Conservation (phyloP, 1,284 basidiomycete species). For the Cryptococcus sp. region DNA sequence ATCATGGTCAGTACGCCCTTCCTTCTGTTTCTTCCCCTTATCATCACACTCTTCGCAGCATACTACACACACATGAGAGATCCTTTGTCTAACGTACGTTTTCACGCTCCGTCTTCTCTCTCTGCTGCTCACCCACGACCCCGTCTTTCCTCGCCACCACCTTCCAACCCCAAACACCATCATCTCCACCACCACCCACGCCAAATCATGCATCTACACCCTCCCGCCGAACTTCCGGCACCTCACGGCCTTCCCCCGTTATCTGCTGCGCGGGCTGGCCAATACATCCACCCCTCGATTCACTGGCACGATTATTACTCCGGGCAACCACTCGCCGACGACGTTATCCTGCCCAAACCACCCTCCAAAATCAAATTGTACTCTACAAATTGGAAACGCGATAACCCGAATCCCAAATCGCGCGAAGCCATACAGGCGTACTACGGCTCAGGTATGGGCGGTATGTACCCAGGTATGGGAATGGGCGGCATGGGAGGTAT, state of each 20-base stretch:
- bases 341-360: conserved; percentile 28
- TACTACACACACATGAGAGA: too few species aligned
- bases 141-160: background rate
- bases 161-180: background rate
- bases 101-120: background rate
- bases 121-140: background rate
- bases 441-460: conserved; percentile 26
- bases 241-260: background rate
- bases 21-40: too few species aligned
- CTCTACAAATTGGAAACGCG: conserved; percentile 38
- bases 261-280: background rate
- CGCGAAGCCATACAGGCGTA: conserved; percentile 26
- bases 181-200: background rate
- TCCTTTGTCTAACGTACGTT: background rate
- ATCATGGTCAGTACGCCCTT: background rate
- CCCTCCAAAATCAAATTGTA: conserved; percentile 18
- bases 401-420: conserved; percentile 32
- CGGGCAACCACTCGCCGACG: conserved; percentile 7
- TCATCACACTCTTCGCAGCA: too few species aligned
- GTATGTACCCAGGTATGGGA: conserved; percentile 17
- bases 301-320: conserved; percentile 29
- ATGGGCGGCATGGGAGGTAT: conserved; percentile 13
- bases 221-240: conserved; percentile 1
- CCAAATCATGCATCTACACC: background rate
- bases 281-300: conserved; percentile 1